These are phyloP conservation scores for Taxawa tesnikishii DNA, from an alignment of 2,329 filamentous ascomycete species.

Conservation along the genomic window DNA sequence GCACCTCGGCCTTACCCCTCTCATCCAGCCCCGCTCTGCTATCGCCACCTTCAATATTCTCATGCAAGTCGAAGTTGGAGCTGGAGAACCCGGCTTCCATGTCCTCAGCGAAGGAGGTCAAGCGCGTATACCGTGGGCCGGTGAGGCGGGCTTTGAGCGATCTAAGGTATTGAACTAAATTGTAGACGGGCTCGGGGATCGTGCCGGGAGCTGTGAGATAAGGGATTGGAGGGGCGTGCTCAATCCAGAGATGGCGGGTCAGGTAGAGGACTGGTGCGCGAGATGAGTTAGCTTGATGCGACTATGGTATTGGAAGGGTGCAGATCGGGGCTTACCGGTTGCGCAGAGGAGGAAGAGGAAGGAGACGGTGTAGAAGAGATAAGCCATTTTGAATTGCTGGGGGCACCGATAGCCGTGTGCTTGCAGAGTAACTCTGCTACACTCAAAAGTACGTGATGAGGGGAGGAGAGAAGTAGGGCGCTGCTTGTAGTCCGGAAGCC, in stretches of 20 bases:
- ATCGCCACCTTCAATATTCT: conserved; percentile 72
- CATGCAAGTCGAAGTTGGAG: conserved; percentile 66
- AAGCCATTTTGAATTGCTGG: no score
- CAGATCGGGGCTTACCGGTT: conserved; percentile 42
- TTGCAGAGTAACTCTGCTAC: no score
- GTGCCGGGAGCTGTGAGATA: conserved; percentile 33
- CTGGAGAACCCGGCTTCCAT: conserved; percentile 73
- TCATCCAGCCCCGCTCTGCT: conserved; percentile 70
- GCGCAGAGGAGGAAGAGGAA: conserved; percentile 59
- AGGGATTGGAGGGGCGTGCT: conserved; percentile 48
- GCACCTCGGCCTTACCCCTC: conserved; percentile 66
- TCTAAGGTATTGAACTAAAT: conserved; percentile 23
- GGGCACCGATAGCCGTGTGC: no score
- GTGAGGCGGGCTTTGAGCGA: conserved; percentile 30
- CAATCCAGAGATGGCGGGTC: conserved; percentile 67
- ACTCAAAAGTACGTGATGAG: no score
- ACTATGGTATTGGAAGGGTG: conserved; percentile 4
- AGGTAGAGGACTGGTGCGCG: conserved; percentile 67
- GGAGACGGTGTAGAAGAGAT: conserved; percentile 66
- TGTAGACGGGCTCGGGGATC: conserved; percentile 42
- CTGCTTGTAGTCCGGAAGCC: no score
- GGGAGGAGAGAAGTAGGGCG: no score
- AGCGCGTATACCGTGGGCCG: conserved; percentile 59
- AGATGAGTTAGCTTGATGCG: conserved; percentile 9
- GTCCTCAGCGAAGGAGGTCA: conserved; percentile 72